Evolutionary conservation across 345 rosid genomes (phyloP).

Genomic region (Abelmoschus esculentus): DNA sequence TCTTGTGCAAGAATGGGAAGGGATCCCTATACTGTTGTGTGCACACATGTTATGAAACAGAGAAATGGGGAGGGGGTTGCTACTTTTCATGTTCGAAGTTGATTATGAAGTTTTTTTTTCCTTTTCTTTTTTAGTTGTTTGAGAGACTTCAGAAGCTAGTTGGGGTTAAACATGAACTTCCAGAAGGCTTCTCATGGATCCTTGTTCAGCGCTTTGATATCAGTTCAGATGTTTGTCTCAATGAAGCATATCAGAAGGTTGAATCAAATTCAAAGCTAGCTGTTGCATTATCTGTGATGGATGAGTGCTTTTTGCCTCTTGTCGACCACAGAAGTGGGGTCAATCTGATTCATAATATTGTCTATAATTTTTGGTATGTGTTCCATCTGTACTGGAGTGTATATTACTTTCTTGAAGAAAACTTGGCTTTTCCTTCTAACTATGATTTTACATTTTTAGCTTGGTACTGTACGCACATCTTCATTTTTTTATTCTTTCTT

Average conservation of each 20-base stretch:
- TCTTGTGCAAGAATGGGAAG: neutral
- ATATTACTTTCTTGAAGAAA: no score
- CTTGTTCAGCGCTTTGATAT: slow-evolving; percentile 58
- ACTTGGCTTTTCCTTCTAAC: neutral
- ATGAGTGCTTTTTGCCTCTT: slow-evolving; percentile 88
- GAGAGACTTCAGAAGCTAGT: slow-evolving; percentile 48
- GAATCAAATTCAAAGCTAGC: slow-evolving; percentile 80
- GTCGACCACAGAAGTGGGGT: slow-evolving; percentile 83
- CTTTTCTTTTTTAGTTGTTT: slow-evolving; percentile 37
- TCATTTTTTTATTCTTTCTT: neutral
- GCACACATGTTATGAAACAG: neutral
- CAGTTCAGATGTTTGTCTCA: slow-evolving; percentile 37
- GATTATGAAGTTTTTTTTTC: neutral
- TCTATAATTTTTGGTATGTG: slow-evolving; percentile 78
- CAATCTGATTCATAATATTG: slow-evolving; percentile 74
- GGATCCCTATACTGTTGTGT: neutral
- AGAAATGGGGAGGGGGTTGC: neutral
- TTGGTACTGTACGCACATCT: neutral
- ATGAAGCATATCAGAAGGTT: slow-evolving; percentile 44
- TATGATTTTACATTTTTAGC: neutral
- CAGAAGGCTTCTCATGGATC: slow-evolving; percentile 82
- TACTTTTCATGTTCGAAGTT: neutral
- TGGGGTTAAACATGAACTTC: slow-evolving; percentile 74
- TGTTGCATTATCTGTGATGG: slow-evolving; percentile 81
- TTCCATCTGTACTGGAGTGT: no score